Conservation (phyloP, 164 flowering plant genomes). For the Annona cherimola region DNA sequence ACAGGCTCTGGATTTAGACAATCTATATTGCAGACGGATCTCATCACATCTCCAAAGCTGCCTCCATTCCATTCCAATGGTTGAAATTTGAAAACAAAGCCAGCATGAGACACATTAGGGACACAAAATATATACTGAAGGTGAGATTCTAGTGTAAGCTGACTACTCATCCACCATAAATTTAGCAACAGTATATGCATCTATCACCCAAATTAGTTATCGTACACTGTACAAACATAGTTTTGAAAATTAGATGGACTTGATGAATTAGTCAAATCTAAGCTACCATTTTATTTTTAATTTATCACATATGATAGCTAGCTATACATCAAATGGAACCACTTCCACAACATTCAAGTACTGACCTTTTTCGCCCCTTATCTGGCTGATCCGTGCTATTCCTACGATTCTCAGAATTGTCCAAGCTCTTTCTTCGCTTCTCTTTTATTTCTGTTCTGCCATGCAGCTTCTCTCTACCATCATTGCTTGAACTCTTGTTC, state of each 20-base stretch:
- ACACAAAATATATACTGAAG: neutral
- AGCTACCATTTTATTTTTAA: neutral
- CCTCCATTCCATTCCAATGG: conserved; percentile 28
- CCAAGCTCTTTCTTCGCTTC: conserved; percentile 42
- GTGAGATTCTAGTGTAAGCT: neutral
- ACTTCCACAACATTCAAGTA: neutral
- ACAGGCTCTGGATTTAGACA: neutral
- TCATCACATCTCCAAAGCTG: conserved; percentile 30
- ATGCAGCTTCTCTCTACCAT: conserved; percentile 45
- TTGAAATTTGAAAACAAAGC: conserved; percentile 16
- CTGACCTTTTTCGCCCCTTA: conserved; percentile 52
- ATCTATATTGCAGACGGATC: neutral
- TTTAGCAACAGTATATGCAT: neutral
- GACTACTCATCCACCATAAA: neutral
- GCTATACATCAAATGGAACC: neutral
- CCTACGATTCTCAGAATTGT: conserved; percentile 37
- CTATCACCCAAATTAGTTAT: neutral
- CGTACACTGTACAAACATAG: neutral
- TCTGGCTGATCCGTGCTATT: conserved; percentile 53
- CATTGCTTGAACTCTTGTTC: conserved; percentile 40
- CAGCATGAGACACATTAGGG: neutral
- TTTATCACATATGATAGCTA: neutral
- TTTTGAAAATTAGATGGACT: neutral
- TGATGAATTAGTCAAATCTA: neutral
- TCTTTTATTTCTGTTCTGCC: conserved; percentile 42